Conservation (phyloP, 2,329 filamentous ascomycete species). For the Microdochium nivale region DNA sequence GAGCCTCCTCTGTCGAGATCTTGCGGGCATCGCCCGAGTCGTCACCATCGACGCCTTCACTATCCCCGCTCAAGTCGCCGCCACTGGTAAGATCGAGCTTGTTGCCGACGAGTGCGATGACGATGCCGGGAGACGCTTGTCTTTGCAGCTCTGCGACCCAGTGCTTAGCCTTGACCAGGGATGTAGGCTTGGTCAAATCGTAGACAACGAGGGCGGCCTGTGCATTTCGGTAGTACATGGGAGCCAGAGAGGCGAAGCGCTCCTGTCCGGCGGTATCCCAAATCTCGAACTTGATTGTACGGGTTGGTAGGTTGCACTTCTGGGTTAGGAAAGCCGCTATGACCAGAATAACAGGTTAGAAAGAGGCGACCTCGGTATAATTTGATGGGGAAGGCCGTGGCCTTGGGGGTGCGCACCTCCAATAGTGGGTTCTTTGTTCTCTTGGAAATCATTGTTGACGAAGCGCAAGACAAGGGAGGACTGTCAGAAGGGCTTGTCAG, state of each 20-base stretch:
- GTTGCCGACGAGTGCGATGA: constrained; percentile 95
- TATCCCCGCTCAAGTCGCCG: constrained; percentile 33
- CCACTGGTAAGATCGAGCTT: constrained; percentile 82
- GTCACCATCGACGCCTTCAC: constrained; percentile 41
- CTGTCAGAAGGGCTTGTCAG: constrained; percentile 36
- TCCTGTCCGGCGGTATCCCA: constrained; percentile 99
- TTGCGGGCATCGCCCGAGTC: constrained; percentile 71
- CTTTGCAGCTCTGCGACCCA: constrained; percentile 97
- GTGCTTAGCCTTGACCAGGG: constrained; percentile 93
- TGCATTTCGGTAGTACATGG: constrained; percentile 99
- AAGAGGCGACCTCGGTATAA: background rate
- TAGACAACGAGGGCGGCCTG: constrained; percentile 97
- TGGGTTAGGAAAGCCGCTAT: constrained; percentile 94
- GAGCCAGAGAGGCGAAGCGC: constrained; percentile 89
- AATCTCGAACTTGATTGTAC: constrained; percentile 91
- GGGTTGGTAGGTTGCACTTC: constrained; percentile 91
- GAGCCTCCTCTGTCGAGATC: constrained; percentile 83
- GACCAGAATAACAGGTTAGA: background rate
- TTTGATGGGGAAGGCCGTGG: background rate
- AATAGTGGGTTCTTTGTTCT: constrained; percentile 99
- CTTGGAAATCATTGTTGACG: constrained; percentile 99
- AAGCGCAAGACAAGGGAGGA: constrained; percentile 96
- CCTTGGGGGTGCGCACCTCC: constrained; percentile 56
- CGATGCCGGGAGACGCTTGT: constrained; percentile 91
- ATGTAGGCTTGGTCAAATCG: constrained; percentile 94